Conservation (phyloP, 2,329 filamentous ascomycete genomes). For the Botrytis sinoallii region DNA sequence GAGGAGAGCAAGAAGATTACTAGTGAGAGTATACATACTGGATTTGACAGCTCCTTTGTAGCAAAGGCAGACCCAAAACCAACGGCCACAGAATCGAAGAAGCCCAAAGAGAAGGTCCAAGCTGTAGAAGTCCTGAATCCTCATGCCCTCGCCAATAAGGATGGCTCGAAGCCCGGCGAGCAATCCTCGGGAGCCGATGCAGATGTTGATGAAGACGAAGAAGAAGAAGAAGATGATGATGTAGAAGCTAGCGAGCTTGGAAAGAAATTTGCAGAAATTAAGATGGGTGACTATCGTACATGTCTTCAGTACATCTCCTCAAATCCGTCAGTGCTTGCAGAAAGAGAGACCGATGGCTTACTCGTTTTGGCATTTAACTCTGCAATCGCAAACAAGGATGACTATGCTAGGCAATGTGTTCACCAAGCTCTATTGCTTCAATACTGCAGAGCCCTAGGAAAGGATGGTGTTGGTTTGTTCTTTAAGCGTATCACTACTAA, state of each 20-base stretch:
- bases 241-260: slow-evolving; percentile 74
- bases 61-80: slow-evolving; percentile 51
- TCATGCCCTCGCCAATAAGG: slow-evolving; percentile 42
- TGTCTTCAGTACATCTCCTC: slow-evolving; percentile 74
- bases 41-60: slow-evolving; percentile 85
- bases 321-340: slow-evolving; percentile 74
- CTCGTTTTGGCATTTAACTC: slow-evolving; percentile 89
- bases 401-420: slow-evolving; percentile 80
- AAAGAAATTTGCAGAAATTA: slow-evolving; percentile 79
- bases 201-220: slow-evolving; percentile 58
- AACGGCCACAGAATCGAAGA: slow-evolving; percentile 26
- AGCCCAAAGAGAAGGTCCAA: slow-evolving; percentile 45
- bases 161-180: slow-evolving; percentile 40
- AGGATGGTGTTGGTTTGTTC: slow-evolving; percentile 85
- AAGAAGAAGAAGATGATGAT: slow-evolving; percentile 66
- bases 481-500: slow-evolving; percentile 93
- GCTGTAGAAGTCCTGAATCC: slow-evolving; percentile 77
- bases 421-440: slow-evolving; percentile 91
- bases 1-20: slow-evolving; percentile 90
- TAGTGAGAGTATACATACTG: slow-evolving; percentile 81
- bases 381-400: slow-evolving; percentile 71
- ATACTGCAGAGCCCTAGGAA: slow-evolving; percentile 87
- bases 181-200: slow-evolving; percentile 59
- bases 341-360: slow-evolving; percentile 86
- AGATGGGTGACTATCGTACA: slow-evolving; percentile 67